These are phyloP conservation scores for Schrenkiella parvula DNA, from an alignment of 345 rosid genomes.

Conservation along the genomic window DNA sequence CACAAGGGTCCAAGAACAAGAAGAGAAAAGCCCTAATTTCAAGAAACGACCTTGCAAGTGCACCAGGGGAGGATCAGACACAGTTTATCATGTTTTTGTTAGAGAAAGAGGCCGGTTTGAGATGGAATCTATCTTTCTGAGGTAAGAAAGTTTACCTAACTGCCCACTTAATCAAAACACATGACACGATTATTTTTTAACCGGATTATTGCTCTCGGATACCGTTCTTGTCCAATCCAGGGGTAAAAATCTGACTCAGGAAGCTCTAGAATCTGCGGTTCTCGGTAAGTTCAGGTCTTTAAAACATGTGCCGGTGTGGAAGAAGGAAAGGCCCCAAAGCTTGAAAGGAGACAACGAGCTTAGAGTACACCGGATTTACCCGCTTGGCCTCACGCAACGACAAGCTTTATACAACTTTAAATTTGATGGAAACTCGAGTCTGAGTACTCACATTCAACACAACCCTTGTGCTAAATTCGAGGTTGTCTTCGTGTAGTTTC, in stretches of 20 bases:
- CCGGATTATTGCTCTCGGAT: background rate
- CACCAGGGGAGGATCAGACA: slow-evolving; percentile 53
- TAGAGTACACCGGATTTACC: slow-evolving; percentile 63
- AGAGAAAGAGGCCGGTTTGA: slow-evolving; percentile 88
- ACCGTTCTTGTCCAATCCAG: slow-evolving; percentile 21
- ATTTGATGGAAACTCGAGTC: slow-evolving; percentile 53
- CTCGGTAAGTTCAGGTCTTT: slow-evolving; percentile 56
- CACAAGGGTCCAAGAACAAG: slow-evolving; percentile 59
- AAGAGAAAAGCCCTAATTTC: slow-evolving; percentile 53
- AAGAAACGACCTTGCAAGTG: slow-evolving; percentile 87
- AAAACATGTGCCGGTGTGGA: slow-evolving; percentile 77
- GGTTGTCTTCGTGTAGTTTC: slow-evolving; percentile 65
- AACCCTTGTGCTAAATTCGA: slow-evolving; percentile 80
- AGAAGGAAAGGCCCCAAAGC: slow-evolving; percentile 74
- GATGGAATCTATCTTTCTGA: slow-evolving; percentile 80
- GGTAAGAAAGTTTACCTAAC: slow-evolving; percentile 35
- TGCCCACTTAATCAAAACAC: background rate
- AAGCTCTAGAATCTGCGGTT: slow-evolving; percentile 60
- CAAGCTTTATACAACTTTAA: slow-evolving; percentile 72
- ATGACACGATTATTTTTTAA: background rate
- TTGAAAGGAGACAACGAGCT: slow-evolving; percentile 63
- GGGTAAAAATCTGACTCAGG: slow-evolving; percentile 49
- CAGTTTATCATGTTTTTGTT: slow-evolving; percentile 67
- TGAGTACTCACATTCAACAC: slow-evolving; percentile 51
- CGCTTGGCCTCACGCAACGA: slow-evolving; percentile 87